Evolutionary conservation across 176 grass and related monocot species (phyloP), one percentile per base, ranked within the genome.

Genomic region (Musa acuminata): DNA sequence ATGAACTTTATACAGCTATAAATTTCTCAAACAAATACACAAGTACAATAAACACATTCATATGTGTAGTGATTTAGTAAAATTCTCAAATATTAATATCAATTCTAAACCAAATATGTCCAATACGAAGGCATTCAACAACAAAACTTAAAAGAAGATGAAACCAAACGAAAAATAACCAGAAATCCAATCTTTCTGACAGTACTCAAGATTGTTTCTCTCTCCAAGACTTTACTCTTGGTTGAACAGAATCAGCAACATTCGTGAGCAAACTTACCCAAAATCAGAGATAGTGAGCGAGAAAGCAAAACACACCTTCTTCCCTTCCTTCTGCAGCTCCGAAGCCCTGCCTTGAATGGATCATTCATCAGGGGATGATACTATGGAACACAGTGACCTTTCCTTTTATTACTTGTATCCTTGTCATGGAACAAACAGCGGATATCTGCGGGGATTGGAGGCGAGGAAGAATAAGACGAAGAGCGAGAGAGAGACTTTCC

Each of bases 291-390:
- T 26, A n/a, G 13, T 26, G 25, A 26, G 25, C 25, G 25, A n/a
- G 17, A 20, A 11, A 75, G 65, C 22, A 59, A 19, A 20, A 87
- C 1, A 26, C 22, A 26, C 85, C 85, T 91, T 89, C 75, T 94
- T 99, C 67, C 95, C 95, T 83, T 99, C 86, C 77, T 89, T 99
- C 88, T 99, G 90, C 68, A 99, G 88, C 82, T 99, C 95, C n/a
- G 95, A 94, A 24, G 95, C 95, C 29, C 2, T 29, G 29, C 29
- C 29, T 29, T 29, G 2, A 2, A 25, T 50, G 13, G 67, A 70
- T 70, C 29, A 20, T 70, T 50, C 43, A 50, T 0, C 43, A 51
- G 17, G 8, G 43, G 22, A 22, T 22, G 43, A 70, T 70, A 70
- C 49, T 48, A 48, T 70, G 43, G 67, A 70, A 9, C 8, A 70